Base-by-base conservation (phyloP, 306 rosid species). In the Canavalia gladiata region DNA sequence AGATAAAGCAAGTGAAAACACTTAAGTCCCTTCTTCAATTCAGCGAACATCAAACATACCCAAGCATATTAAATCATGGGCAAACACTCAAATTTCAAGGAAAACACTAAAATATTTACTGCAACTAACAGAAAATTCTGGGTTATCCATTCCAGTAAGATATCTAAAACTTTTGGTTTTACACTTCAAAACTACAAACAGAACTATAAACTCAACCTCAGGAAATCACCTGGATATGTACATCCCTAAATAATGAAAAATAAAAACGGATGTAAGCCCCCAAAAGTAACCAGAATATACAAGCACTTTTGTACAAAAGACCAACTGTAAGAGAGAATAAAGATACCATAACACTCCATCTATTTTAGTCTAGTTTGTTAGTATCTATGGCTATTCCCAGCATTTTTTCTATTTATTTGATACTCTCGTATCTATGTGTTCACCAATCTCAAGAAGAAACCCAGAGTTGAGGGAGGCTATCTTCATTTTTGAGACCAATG, bases 271-370 rank as follows among this genome's bases (percentile, higher is more conserved):
- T 55, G 78, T 29, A 47, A 74, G 84, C 33, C n/a, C 28, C 8
- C 43, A 75, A 72, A 76, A 18, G 71, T 39, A 60, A 76, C 70
- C 80, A 54, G 84, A 63, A 82, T 82, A 62, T 87, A 84, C 90
- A 87, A 64, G 90, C 88, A 69, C 67, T 77, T 84, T 77, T 76
- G 79, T 81, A 84, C 90, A 87, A 68, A 18, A 69, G 52, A 84
- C 76, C 74, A 68, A 73, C 82, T 7, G 52, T 58, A 69, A 75
- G 33, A 49, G 78, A 76, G 78, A 65, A 69, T 43, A 50, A 34
- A 6, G 77, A 51, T 47, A 70, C 62, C 84, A 77, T 74, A 78
- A 62, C 86, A 72, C 74, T 63, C 79, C 30, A 46, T 80, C 82
- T 74, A 87, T 47, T 77, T 84, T 82, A 69, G 62, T 71, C 84